These are phyloP conservation scores for Suillus plorans DNA, from an alignment of 768 basidiomycete genomes.

Conservation along the genomic window DNA sequence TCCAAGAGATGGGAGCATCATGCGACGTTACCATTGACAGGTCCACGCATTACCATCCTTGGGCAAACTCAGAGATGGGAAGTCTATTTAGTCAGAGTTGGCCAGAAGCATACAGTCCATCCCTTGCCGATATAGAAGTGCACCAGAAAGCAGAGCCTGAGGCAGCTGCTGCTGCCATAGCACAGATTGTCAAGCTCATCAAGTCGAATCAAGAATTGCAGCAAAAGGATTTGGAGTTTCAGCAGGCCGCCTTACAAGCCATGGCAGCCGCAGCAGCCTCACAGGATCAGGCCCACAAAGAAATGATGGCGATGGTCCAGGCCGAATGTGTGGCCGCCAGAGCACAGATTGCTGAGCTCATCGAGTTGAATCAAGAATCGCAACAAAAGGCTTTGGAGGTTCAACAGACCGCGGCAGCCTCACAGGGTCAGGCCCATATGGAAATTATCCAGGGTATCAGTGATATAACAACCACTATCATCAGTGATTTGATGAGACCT, in stretches of 20 bases:
- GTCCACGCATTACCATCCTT: background rate
- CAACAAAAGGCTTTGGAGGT: background rate
- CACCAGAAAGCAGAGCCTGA: constrained; percentile 4
- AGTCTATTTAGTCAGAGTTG: background rate
- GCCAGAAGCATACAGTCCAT: constrained; percentile 1
- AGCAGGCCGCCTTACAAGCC: background rate
- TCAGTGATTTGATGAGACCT: no score
- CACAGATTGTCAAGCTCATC: background rate
- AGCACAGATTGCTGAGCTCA: background rate
- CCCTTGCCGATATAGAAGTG: background rate
- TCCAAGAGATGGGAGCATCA: background rate
- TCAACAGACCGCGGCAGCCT: background rate
- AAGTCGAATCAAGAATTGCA: background rate
- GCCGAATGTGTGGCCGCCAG: background rate
- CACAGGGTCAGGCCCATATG: background rate
- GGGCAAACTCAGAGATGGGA: background rate
- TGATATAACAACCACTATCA: no score
- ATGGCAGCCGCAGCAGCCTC: background rate
- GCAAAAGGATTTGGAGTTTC: background rate
- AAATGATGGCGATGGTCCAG: constrained; percentile 6
- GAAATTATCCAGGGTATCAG: background rate
- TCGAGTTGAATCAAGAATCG: background rate
- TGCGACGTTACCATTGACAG: background rate
- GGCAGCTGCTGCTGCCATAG: constrained; percentile 4
- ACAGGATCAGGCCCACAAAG: background rate